Percentiles rank a stretch among this genome's conserved stretches.
Conservation (phyloP, 1,139 yeast genomes). For the Candida sp. region DNA sequence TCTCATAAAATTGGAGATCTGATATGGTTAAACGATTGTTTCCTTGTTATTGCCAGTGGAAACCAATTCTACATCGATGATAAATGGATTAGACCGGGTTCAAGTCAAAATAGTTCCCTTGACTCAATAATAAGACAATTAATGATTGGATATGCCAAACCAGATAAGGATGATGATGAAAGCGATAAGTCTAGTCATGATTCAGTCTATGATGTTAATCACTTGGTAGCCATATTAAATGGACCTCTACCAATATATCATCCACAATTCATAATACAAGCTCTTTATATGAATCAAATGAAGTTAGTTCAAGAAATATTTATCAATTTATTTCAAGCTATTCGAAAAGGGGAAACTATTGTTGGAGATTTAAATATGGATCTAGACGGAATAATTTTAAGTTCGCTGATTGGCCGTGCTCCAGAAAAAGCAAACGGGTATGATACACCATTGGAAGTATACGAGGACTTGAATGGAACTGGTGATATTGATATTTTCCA, state of each 20-base stretch:
- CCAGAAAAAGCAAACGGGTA: slow-evolving; percentile 1
- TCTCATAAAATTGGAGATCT: slow-evolving; percentile 86
- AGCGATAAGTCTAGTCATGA: slow-evolving; percentile 12
- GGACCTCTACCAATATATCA: slow-evolving; percentile 92
- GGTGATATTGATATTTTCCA: slow-evolving; percentile 24
- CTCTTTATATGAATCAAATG: slow-evolving; percentile 61
- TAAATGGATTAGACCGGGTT: slow-evolving; percentile 44
- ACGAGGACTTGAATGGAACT: slow-evolving; percentile 6
- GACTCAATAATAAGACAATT: slow-evolving; percentile 42
- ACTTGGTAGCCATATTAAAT: slow-evolving; percentile 72
- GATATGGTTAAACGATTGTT: slow-evolving; percentile 78
- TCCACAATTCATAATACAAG: slow-evolving; percentile 84
- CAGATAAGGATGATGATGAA: slow-evolving; percentile 12
- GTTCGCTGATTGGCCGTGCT: background rate
- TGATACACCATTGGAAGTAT: slow-evolving; percentile 6
- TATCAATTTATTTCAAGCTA: slow-evolving; percentile 44
- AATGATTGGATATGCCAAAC: slow-evolving; percentile 44
- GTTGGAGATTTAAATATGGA: slow-evolving; percentile 36
- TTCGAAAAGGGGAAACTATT: slow-evolving; percentile 38
- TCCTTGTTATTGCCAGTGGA: slow-evolving; percentile 81
- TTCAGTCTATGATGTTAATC: slow-evolving; percentile 30
- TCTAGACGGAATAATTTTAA: slow-evolving; percentile 16
- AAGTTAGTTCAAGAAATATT: slow-evolving; percentile 57
- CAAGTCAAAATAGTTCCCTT: slow-evolving; percentile 20
- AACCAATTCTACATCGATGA: slow-evolving; percentile 86